These are phyloP conservation scores for Dysphania ambrosioides DNA, from an alignment of 148 eudicot genomes.

Conservation along the genomic window DNA sequence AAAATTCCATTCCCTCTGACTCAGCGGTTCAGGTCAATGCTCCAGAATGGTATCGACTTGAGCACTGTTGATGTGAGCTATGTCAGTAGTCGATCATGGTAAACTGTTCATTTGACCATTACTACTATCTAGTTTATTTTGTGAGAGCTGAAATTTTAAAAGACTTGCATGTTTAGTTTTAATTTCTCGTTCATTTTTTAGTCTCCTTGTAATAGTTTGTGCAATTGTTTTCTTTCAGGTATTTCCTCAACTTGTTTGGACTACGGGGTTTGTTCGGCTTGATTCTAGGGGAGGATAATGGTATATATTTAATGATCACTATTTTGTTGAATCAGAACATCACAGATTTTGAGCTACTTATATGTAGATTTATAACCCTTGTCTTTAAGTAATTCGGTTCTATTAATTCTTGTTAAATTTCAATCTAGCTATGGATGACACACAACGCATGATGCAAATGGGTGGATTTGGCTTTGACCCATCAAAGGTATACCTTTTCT, in stretches of 20 bases:
- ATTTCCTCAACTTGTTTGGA: constrained; percentile 93
- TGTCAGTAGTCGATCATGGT: constrained; percentile 99
- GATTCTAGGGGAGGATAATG: constrained; percentile 94
- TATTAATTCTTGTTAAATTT: constrained; percentile 4
- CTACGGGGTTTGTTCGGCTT: constrained; percentile 91
- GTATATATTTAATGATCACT: constrained; percentile 35
- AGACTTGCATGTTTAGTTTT: not conserved
- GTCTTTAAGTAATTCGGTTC: not conserved
- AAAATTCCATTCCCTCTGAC: constrained; percentile 96
- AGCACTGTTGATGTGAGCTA: constrained; percentile 99
- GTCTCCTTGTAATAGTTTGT: not conserved
- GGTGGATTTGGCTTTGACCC: constrained; percentile 94
- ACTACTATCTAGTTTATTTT: not conserved
- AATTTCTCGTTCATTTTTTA: not conserved
- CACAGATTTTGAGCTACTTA: not conserved
- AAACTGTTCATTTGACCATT: constrained; percentile 22
- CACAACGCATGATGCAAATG: constrained; percentile 99
- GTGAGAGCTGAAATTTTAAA: not conserved
- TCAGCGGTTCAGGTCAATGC: constrained; percentile 94
- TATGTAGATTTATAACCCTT: not conserved
- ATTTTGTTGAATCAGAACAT: not conserved
- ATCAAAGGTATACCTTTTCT: constrained; percentile 43
- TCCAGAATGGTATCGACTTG: constrained; percentile 94
- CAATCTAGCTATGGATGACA: constrained; percentile 85
- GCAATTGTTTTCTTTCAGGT: constrained; percentile 46